phyloP scores from a whole-genome alignment of 371 early-diverging fungal genomes.

The Rhizopus sp. region DNA sequence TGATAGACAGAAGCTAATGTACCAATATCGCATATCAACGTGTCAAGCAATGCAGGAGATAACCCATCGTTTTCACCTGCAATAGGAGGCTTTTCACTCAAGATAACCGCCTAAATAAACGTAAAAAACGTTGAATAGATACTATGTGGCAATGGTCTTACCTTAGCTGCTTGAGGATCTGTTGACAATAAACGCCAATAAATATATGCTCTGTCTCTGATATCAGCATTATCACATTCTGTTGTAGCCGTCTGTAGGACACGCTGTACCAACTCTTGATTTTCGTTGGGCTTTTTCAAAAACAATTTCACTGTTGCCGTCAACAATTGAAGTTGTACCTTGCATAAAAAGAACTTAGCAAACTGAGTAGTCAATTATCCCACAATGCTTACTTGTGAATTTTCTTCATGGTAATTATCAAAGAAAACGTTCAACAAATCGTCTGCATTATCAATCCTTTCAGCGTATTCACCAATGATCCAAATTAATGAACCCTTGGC shows the following conservation, averaged over 20 bases:
- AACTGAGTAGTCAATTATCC: slow-evolving; percentile 55
- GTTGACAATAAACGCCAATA: slow-evolving; percentile 96
- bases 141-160: background rate
- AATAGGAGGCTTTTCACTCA: slow-evolving; percentile 93
- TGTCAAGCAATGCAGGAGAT: slow-evolving; percentile 80
- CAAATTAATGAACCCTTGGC: slow-evolving; percentile 92
- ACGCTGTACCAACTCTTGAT: slow-evolving; percentile 85
- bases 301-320: slow-evolving; percentile 92
- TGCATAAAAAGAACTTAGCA: slow-evolving; percentile 42
- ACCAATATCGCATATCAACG: slow-evolving; percentile 84
- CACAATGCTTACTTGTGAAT: slow-evolving; percentile 53
- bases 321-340: slow-evolving; percentile 80
- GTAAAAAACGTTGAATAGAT: background rate
- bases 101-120: slow-evolving; percentile 54
- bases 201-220: slow-evolving; percentile 94
- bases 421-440: slow-evolving; percentile 80
- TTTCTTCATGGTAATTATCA: slow-evolving; percentile 68
- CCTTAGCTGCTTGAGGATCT: slow-evolving; percentile 84
- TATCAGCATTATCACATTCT: slow-evolving; percentile 92
- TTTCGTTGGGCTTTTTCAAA: slow-evolving; percentile 84
- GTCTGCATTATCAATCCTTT: slow-evolving; percentile 84
- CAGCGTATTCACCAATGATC: slow-evolving; percentile 97
- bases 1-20: slow-evolving; percentile 93
- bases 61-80: slow-evolving; percentile 80
- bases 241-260: slow-evolving; percentile 88